phyloP scores from a whole-genome alignment of 2,329 filamentous ascomycete genomes.

The Myriosclerotinia curreyana region DNA sequence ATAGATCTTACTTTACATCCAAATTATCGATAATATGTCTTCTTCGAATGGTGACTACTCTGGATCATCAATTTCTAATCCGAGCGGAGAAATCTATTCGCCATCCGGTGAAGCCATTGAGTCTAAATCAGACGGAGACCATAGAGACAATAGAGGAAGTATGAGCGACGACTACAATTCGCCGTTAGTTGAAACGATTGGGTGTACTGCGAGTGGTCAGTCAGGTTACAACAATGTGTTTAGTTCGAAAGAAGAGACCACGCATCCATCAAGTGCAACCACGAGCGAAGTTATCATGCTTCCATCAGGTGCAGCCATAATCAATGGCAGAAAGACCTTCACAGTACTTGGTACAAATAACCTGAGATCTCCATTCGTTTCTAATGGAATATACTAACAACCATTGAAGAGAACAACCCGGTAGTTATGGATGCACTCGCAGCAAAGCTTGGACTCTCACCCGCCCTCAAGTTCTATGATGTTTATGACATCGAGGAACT shows the following conservation, averaged over 20 bases:
- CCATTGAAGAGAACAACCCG: constrained; percentile 57
- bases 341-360: background rate
- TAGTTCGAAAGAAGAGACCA: too few species aligned
- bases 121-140: too few species aligned
- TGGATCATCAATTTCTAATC: too few species aligned
- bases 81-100: too few species aligned
- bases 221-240: too few species aligned
- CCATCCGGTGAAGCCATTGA: too few species aligned
- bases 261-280: background rate
- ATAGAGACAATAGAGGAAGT: too few species aligned
- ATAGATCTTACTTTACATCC: background rate
- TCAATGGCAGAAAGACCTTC: background rate
- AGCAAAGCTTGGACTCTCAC: constrained; percentile 78
- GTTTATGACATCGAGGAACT: constrained; percentile 88
- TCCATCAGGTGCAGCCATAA: background rate
- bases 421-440: constrained; percentile 82
- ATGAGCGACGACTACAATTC: too few species aligned
- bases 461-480: constrained; percentile 77
- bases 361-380: background rate
- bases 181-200: too few species aligned
- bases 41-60: too few species aligned
- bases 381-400: background rate
- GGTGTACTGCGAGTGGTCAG: too few species aligned
- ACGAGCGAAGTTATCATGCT: background rate
- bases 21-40: too few species aligned